phyloP scores from a whole-genome alignment of 1,284 basidiomycete genomes.

The Flammula alnicola region DNA sequence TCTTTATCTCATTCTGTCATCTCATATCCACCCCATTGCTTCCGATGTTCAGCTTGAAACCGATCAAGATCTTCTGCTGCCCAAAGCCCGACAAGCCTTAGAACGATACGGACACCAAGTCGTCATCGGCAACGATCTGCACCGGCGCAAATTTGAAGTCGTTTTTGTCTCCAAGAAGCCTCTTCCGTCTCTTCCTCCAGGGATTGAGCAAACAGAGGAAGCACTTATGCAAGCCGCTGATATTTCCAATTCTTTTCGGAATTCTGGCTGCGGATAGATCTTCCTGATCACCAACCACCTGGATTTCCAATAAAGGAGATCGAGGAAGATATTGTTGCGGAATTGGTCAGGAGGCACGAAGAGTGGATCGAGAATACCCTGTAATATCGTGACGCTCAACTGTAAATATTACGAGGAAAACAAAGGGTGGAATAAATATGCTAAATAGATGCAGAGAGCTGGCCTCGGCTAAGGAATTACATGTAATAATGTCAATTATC shows the following conservation, averaged over 20 bases:
- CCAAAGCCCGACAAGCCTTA: conserved; percentile 88
- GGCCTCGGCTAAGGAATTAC: no score
- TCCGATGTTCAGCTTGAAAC: conserved; percentile 81
- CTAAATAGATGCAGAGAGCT: no score
- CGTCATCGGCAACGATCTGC: conserved; percentile 94
- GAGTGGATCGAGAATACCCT: conserved; percentile 58
- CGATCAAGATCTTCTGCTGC: conserved; percentile 81
- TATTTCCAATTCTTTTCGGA: conserved; percentile 47
- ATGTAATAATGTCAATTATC: no score
- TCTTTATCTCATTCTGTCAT: not conserved
- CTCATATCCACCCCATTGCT: not conserved
- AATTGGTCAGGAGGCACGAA: conserved; percentile 76
- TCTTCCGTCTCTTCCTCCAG: conserved; percentile 28
- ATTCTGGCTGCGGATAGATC: conserved; percentile 75
- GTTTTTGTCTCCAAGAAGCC: conserved; percentile 73
- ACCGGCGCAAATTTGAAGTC: conserved; percentile 89
- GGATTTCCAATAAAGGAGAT: conserved; percentile 72
- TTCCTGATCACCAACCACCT: conserved; percentile 34
- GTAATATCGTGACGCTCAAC: not conserved
- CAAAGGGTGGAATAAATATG: not conserved
- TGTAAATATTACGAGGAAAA: conserved; percentile 1
- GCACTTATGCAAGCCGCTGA: conserved; percentile 6
- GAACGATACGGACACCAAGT: conserved; percentile 96
- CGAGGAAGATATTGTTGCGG: conserved; percentile 88
- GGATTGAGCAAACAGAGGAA: conserved; percentile 21